Base-by-base conservation (phyloP, 129 eudicot species). In the Gnaphalium uliginosum region DNA sequence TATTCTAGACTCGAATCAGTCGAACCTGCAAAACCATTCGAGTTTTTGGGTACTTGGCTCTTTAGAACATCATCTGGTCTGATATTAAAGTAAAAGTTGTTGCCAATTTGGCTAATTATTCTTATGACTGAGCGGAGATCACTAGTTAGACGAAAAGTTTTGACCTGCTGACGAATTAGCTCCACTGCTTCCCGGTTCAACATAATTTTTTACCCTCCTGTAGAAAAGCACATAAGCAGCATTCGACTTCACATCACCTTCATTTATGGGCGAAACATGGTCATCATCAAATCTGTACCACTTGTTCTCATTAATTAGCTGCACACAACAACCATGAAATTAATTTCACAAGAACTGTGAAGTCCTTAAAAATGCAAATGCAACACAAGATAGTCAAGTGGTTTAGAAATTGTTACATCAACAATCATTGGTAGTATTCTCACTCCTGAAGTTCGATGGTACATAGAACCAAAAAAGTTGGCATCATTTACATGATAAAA, bases 221-320 rank as follows among this genome's bases (percentile, higher is more conserved):
- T 93, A 93, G 82, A 90, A 90, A 0, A 93, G 86, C 71, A 93
- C 96, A 58, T 90, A 93, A 11, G 98, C 98, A 66, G 96, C 92
- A 58, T 76, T 84, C 1, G 96, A 86, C 72, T 84, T 83, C 33
- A 93, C 96, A 30, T 85, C 96, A 27, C 86, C 92, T 79, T 93
- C 96, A 35, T 77, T 70, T 8, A 88, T 85, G 32, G 83, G 79
- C 29, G 86, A 83, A 37, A 93, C 83, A 63, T 81, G 92, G 80
- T 76, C 83, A 78, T 90, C 98, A 76, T 93, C 90, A 69, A 93
- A 90, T 76, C 80, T 88, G 87, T 90, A 93, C 98, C 98, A 93
- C 79, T 79, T 88, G 81, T 93, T 85, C 76, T 93, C 95, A 26
- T 88, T 86, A 68, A 85, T 67, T 66, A 90, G 89, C 96, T 93